Evolutionary conservation across 805 yeast genomes (phyloP).

Genomic region (Yarrowia bubula): DNA sequence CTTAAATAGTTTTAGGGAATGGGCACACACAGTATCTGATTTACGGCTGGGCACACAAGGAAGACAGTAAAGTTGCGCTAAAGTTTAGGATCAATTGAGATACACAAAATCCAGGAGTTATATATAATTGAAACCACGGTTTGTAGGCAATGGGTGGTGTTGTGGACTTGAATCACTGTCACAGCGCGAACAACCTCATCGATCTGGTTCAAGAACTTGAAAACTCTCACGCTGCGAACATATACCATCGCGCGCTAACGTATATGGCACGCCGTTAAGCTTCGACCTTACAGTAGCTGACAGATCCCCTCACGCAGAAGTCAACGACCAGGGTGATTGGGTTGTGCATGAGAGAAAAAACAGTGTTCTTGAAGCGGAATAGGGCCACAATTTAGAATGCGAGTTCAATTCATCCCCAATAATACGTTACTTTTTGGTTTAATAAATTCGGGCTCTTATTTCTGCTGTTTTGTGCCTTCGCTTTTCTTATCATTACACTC

Average conservation of each 20-base stretch:
- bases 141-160: not conserved
- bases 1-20: not conserved
- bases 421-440: not conserved
- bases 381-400: not conserved
- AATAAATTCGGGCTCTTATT: not conserved
- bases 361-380: not conserved
- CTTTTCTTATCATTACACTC: not conserved
- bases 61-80: not conserved
- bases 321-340: not conserved
- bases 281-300: not conserved
- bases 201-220: no score
- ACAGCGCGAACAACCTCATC: no score
- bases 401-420: not conserved
- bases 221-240: no score
- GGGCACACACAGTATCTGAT: not conserved
- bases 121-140: not conserved
- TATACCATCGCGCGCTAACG: not conserved
- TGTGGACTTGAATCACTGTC: not conserved
- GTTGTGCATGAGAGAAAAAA: not conserved
- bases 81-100: not conserved
- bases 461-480: not conserved
- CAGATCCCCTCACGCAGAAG: not conserved
- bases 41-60: conserved; percentile 1
- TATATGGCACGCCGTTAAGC: not conserved
- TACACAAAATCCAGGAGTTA: not conserved